Evolutionary conservation across 2,329 filamentous ascomycete species (phyloP).

Genomic region (Fusarium torreyae): DNA sequence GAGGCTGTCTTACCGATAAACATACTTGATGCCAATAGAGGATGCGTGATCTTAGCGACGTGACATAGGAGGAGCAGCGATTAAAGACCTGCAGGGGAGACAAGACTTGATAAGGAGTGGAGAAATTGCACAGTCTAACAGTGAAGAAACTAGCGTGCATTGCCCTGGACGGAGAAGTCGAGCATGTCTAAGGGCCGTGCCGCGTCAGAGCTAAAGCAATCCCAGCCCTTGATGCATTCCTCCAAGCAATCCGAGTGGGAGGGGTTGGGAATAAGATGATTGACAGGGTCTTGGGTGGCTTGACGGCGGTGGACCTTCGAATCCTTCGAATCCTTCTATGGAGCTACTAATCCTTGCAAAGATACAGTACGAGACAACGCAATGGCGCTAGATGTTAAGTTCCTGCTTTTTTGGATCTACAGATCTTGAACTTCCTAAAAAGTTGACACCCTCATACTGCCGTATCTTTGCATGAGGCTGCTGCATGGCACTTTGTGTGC

Average conservation of each 20-base stretch:
- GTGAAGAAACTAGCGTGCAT: too few relatives aligned
- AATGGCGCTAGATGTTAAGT: neutral
- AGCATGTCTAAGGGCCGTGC: too few relatives aligned
- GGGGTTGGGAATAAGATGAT: too few relatives aligned
- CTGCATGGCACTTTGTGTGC: too few relatives aligned
- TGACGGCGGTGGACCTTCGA: neutral
- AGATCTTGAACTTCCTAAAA: neutral
- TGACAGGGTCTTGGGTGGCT: too few relatives aligned
- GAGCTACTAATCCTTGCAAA: neutral
- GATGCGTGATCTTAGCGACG: neutral
- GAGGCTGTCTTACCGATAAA: neutral
- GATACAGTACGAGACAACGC: too few relatives aligned
- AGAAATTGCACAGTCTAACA: neutral
- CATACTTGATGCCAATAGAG: neutral
- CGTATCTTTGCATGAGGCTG: too few relatives aligned
- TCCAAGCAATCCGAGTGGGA: too few relatives aligned
- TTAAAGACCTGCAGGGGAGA: neutral
- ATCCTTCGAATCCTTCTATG: conserved; percentile 13
- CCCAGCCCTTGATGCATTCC: too few relatives aligned
- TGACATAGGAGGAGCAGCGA: neutral
- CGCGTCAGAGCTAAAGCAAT: too few relatives aligned
- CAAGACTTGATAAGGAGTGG: neutral
- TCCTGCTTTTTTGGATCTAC: neutral
- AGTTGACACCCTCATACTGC: neutral
- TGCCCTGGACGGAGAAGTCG: too few relatives aligned